A percentile compares a stretch with the other conserved stretches of the same genome.
phyloP scores from a whole-genome alignment of 352 stramenopile genomes.

The Phytophthora idaei region DNA sequence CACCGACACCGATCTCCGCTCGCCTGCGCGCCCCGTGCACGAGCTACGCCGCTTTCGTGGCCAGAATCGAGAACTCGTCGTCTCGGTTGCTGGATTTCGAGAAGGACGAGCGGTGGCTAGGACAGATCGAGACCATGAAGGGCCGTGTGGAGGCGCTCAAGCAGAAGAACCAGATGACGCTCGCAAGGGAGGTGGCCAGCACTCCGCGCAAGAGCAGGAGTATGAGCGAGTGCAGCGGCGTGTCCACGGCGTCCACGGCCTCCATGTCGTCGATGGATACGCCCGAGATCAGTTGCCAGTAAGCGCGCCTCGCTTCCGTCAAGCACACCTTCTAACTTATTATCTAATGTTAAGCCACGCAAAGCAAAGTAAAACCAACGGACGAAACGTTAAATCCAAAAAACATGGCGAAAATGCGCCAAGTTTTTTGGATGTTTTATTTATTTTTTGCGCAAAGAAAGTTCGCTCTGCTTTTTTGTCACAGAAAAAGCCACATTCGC shows the following conservation, averaged over 20 bases:
- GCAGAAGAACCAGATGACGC: constrained; percentile 27
- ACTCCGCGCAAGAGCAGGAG: constrained; percentile 34
- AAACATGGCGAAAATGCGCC: no score
- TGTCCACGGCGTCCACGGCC: constrained; percentile 40
- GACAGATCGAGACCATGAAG: constrained; percentile 39
- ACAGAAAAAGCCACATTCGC: background rate
- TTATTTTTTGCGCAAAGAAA: background rate
- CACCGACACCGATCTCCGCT: constrained; percentile 28
- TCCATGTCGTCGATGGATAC: constrained; percentile 41
- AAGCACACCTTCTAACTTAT: constrained; percentile 36
- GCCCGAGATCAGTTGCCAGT: constrained; percentile 31
- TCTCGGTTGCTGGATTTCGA: constrained; percentile 43
- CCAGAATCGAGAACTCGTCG: constrained; percentile 36
- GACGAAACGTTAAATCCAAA: no score
- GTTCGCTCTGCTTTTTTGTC: background rate
- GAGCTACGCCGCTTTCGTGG: constrained; percentile 39
- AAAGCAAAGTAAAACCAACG: background rate
- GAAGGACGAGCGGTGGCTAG: constrained; percentile 41
- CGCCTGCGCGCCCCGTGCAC: constrained; percentile 28
- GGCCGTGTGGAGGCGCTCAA: constrained; percentile 40
- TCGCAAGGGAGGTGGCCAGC: constrained; percentile 26
- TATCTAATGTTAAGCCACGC: constrained; percentile 40
- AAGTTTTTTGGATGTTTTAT: no score
- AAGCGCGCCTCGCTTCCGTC: constrained; percentile 11
- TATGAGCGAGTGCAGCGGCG: constrained; percentile 41